phyloP scores from a whole-genome alignment of 2,329 filamentous ascomycete species.

The Bertia moriformis region DNA sequence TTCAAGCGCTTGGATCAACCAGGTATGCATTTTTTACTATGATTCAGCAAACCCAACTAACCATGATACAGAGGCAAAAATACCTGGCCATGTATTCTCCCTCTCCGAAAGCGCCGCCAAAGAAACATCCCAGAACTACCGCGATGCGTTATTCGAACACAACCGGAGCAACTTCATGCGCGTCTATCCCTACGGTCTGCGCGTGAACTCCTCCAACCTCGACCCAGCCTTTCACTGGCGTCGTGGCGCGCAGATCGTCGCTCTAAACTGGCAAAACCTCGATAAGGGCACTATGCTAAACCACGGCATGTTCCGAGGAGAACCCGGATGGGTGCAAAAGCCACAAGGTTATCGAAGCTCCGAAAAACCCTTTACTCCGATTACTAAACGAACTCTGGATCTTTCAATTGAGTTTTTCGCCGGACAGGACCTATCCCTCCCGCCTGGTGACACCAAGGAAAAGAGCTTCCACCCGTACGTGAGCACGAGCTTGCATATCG shows the following conservation, averaged over 20 bases:
- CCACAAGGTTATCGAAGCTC: slow-evolving; percentile 34
- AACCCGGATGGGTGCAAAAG: slow-evolving; percentile 47
- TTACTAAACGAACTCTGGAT: background rate
- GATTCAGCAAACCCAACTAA: background rate
- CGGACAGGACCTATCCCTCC: slow-evolving; percentile 38
- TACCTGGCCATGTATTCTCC: slow-evolving; percentile 50
- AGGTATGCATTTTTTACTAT: slow-evolving; percentile 16
- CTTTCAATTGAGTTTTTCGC: slow-evolving; percentile 36
- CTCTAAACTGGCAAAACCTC: slow-evolving; percentile 52
- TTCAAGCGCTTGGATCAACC: slow-evolving; percentile 41
- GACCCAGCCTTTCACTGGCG: slow-evolving; percentile 51
- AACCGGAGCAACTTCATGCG: slow-evolving; percentile 49
- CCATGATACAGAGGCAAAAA: slow-evolving; percentile 10
- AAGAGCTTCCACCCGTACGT: slow-evolving; percentile 43
- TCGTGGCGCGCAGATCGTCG: slow-evolving; percentile 50
- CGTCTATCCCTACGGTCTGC: slow-evolving; percentile 49
- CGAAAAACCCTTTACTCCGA: background rate
- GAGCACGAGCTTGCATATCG: slow-evolving; percentile 53
- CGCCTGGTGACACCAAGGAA: slow-evolving; percentile 29
- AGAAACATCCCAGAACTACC: slow-evolving; percentile 34
- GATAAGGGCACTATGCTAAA: slow-evolving; percentile 58
- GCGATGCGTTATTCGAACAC: slow-evolving; percentile 39
- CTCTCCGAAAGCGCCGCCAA: slow-evolving; percentile 44
- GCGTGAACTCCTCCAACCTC: slow-evolving; percentile 48
- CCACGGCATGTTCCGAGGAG: slow-evolving; percentile 47